Evolutionary conservation across 2,329 filamentous ascomycete species (phyloP).

Genomic region (Thelonectria rubi): DNA sequence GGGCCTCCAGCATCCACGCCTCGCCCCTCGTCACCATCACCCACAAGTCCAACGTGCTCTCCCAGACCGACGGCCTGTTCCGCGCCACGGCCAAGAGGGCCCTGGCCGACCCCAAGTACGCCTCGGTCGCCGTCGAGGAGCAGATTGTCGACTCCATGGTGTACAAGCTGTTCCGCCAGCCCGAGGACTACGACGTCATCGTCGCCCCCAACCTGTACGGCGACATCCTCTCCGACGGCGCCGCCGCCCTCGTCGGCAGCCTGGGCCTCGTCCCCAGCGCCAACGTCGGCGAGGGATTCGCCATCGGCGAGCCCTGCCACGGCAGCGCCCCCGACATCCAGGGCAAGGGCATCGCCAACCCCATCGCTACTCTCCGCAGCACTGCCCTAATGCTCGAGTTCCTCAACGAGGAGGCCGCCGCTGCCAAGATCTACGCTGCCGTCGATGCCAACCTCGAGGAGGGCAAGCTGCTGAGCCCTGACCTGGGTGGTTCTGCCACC

Average conservation of each 20-base stretch:
- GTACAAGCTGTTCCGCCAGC: conserved; percentile 98
- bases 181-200: conserved; percentile 94
- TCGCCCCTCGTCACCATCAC: conserved; percentile 89
- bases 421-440: conserved; percentile 88
- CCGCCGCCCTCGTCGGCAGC: conserved; percentile 90
- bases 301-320: conserved; percentile 98
- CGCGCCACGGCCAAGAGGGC: conserved; percentile 79
- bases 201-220: conserved; percentile 98
- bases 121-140: conserved; percentile 79
- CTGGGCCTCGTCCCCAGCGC: conserved; percentile 93
- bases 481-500: conserved; percentile 86
- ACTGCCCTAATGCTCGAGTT: conserved; percentile 97
- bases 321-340: conserved; percentile 95
- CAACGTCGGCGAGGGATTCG: conserved; percentile 93
- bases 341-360: conserved; percentile 92
- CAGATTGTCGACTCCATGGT: conserved; percentile 99
- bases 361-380: conserved; percentile 91
- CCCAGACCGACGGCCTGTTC: conserved; percentile 96
- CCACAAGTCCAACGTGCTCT: conserved; percentile 97
- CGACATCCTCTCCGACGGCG: conserved; percentile 94
- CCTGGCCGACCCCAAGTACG: conserved; percentile 72
- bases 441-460: conserved; percentile 91
- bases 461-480: conserved; percentile 83
- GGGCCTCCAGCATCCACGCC: conserved; percentile 68
- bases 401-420: conserved; percentile 84